These are phyloP conservation scores for Wickerhamomyces tratensis DNA, from an alignment of 805 yeast genomes.

Conservation along the genomic window DNA sequence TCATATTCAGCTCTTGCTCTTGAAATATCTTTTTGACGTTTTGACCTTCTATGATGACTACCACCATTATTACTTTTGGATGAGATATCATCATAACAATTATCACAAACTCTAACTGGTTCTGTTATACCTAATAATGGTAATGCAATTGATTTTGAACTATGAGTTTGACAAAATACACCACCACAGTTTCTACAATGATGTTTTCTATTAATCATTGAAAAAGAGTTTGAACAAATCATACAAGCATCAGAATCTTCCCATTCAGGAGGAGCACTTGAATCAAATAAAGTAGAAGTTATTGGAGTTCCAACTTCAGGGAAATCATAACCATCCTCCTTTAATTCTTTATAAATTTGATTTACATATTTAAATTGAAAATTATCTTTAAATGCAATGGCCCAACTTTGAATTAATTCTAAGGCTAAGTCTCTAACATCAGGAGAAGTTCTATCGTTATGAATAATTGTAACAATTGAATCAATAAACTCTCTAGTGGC, in stretches of 20 bases:
- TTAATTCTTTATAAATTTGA: constrained; percentile 48
- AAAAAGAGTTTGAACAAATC: constrained; percentile 77
- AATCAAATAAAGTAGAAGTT: constrained; percentile 55
- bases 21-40: constrained; percentile 15
- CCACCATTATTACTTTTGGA: constrained; percentile 22
- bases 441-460: constrained; percentile 29
- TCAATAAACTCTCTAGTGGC: constrained; percentile 83
- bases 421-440: constrained; percentile 54
- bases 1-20: constrained; percentile 15
- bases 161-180: constrained; percentile 78
- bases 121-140: constrained; percentile 81
- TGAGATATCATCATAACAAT: constrained; percentile 60
- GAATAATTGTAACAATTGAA: constrained; percentile 43
- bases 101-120: constrained; percentile 91
- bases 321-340: constrained; percentile 55
- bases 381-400: constrained; percentile 59
- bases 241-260: constrained; percentile 91
- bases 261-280: constrained; percentile 97
- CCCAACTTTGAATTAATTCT: constrained; percentile 68
- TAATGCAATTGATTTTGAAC: constrained; percentile 60
- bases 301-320: constrained; percentile 36
- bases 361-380: constrained; percentile 56
- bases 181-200: constrained; percentile 98
- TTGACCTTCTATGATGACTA: constrained; percentile 13
- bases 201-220: constrained; percentile 83